Base-by-base conservation (phyloP, 192 early-diverging fungal genomes). In the Podila epigama region DNA sequence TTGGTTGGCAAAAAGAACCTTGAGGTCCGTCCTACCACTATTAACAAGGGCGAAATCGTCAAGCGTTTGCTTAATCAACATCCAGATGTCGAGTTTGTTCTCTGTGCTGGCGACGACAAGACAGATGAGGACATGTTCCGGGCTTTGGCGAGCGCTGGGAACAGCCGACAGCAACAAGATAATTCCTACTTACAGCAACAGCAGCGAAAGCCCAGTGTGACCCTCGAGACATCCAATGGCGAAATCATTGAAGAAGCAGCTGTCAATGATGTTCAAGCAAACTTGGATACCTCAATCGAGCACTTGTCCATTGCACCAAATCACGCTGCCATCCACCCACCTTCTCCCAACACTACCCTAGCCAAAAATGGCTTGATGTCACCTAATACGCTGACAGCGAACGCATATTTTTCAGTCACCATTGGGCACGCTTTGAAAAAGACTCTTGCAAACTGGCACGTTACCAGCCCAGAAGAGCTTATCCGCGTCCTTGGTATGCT, bases 41-140 rank as follows among this genome's bases (percentile, higher is more conserved):
- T 97, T 54, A 99, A 97, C 85, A 99, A 98, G 75, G 98, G 98
- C 11, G 95, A 98, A 78, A 97, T 98, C 65, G 93, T 98, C 65
- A 96, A 96, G 81, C 86, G 93, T 10, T 69, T 99, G 53, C 57
- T 96, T 22, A 65, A 69, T 6, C 79, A 70, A 42, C 80, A 88
- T 37, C 86, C 89, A 18, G 87, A 88, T 5, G 88, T 86, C 58
- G 95, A 96, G 54, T 99, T 99, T 86, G 88, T 96, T 1, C 82
- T 96, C 27, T 98, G 97, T 77, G 94, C 92, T n/a, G 97, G 98
- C 25, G 96, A 98, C 70, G 97, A 97, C 84, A 91, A 92, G 79
- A 98, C 97, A 1, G 98, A 98, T 70, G 96, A 98, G 75, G 97
- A 97, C 75, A 98, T 99, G 96, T 98, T 99, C 75, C 86, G 86